Percentiles rank a stretch among this genome's conserved stretches.
phyloP scores from a whole-genome alignment of 306 rosid species.

The Chamaecrista fasciculata region DNA sequence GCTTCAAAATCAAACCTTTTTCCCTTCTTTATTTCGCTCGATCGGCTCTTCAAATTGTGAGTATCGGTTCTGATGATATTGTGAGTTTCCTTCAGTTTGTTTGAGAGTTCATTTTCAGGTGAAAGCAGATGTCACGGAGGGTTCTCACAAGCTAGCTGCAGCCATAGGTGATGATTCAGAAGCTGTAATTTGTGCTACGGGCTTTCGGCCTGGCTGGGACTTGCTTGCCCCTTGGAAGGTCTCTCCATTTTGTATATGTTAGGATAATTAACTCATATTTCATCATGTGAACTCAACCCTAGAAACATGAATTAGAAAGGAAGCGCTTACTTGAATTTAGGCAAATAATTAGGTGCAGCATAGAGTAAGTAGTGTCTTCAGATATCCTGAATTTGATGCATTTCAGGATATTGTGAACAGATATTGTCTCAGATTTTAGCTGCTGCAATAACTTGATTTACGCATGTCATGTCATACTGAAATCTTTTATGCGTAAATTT shows the following conservation, averaged over 20 bases:
- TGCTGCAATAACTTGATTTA: neutral
- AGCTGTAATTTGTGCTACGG: constrained; percentile 89
- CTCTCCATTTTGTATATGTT: constrained; percentile 19
- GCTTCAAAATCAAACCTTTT: constrained; percentile 30
- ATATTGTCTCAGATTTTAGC: neutral
- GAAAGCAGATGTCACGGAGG: constrained; percentile 92
- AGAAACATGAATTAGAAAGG: constrained; percentile 8
- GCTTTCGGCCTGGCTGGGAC: constrained; percentile 87
- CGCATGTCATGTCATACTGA: neutral
- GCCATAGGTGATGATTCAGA: constrained; percentile 79
- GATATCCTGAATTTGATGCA: neutral
- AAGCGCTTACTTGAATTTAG: neutral
- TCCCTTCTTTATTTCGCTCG: constrained; percentile 46
- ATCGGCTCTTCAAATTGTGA: constrained; percentile 81
- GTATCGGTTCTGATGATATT: constrained; percentile 33
- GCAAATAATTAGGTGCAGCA: neutral
- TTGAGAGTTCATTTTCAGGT: constrained; percentile 49
- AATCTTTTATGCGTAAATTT: neutral
- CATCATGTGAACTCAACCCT: neutral
- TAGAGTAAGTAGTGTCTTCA: neutral
- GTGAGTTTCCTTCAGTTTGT: constrained; percentile 1
- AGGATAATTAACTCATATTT: constrained; percentile 10
- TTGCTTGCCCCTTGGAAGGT: constrained; percentile 98
- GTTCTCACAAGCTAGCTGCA: constrained; percentile 77
- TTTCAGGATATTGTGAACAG: neutral